Evolutionary conservation across 176 grass and related monocot genomes (phyloP), one percentile per base, ranked within the genome.

Genomic region (Luzula sylvatica): DNA sequence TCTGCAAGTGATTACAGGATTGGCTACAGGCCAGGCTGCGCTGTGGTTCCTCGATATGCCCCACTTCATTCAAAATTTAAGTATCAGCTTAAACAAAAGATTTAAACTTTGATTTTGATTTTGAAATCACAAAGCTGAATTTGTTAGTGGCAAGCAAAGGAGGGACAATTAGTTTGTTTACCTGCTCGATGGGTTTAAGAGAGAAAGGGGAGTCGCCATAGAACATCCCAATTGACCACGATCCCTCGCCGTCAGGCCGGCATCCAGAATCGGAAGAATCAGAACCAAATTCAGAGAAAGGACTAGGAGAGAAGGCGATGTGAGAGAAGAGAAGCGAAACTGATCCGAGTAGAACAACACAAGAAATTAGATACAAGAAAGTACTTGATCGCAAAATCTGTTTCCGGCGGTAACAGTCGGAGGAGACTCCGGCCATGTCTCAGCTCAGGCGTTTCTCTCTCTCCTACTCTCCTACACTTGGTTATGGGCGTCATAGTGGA

Each of bases 141-240:
- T 35, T 35, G 23, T 40, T 8, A 22, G 28, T 8, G 44, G 15
- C 30, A 35, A 9, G 30, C 30, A 35, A 4, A 35, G 30, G 30
- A 9, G 30, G 30, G 9, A 35, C 9, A 1, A 35, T 4, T 35
- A 35, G 30, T 35, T 35, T 35, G 15, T 4, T 59, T 65, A 94
- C 82, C 43, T 75, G 46, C 55, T 94, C 88, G 35, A 87, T 81
- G 55, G 88, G 72, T 14, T 69, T 56, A 32, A 94, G 75, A 11
- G 72, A 74, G 61, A 94, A 75, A 4, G 87, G 88, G 19, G 83
- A 83, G 30, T 75, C 65, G 2, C 88, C 88, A 43, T 73, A 71
- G 71, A 86, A 96, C 20, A 89, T 25, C 16, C 90, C 90, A 30
- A 56, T 58, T 24, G 90, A 82, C 90, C 90, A 96, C 15, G 84